phyloP scores from a whole-genome alignment of 116 monocot species.

The Trichopus zeylanicus region DNA sequence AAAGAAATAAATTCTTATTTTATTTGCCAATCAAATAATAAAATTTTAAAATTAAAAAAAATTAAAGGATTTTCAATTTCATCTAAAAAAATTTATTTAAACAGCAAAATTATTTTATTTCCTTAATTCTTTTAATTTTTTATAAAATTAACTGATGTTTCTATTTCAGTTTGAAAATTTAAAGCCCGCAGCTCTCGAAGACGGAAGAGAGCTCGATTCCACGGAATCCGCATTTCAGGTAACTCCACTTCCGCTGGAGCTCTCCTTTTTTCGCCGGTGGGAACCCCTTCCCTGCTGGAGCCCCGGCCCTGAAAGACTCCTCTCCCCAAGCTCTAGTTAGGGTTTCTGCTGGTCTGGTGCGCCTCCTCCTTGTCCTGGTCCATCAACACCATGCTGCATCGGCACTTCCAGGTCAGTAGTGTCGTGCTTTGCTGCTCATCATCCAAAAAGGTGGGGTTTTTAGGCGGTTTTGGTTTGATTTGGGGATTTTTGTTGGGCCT shows the following conservation, averaged over 20 bases:
- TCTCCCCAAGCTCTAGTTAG: slow-evolving; percentile 61
- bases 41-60: no score
- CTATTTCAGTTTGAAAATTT: no score
- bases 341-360: slow-evolving; percentile 56
- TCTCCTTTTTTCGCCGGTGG: background rate
- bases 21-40: no score
- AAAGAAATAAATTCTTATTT: no score
- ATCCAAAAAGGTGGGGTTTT: background rate
- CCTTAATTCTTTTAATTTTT: no score
- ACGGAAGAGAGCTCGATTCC: no score
- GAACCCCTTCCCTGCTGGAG: slow-evolving; percentile 13
- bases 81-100: no score
- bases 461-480: background rate
- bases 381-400: slow-evolving; percentile 49
- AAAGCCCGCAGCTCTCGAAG: no score
- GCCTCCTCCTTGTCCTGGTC: slow-evolving; percentile 64
- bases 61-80: no score
- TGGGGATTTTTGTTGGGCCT: slow-evolving; percentile 7
- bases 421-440: background rate
- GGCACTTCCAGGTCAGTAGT: slow-evolving; percentile 59
- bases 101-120: no score
- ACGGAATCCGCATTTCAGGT: no score
- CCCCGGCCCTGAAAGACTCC: slow-evolving; percentile 38
- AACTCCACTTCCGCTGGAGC: background rate
- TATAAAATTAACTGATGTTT: no score